Evolutionary conservation across 179 eudicot species (phyloP).

Genomic region (Actinidia chinensis): DNA sequence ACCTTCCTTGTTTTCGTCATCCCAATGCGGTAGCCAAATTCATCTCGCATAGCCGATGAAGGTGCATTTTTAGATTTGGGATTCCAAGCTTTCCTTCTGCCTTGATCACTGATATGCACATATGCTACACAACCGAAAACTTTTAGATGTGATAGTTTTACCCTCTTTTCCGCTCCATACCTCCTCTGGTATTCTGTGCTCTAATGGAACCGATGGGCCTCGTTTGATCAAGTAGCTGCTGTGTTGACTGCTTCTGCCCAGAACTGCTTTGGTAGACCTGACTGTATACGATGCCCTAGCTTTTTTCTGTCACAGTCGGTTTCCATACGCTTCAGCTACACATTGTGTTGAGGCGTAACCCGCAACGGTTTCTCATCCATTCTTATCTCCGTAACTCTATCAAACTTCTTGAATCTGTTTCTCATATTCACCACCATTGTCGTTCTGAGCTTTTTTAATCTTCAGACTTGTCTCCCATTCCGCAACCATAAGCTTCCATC

Average conservation of each 20-base stretch:
- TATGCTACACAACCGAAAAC: background rate
- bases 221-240: background rate
- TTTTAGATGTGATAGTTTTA: background rate
- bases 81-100: background rate
- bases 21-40: background rate
- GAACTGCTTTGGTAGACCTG: background rate
- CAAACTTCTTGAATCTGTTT: too few relatives aligned
- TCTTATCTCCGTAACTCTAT: too few relatives aligned
- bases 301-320: too few relatives aligned
- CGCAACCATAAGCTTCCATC: too few relatives aligned
- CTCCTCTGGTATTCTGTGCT: background rate
- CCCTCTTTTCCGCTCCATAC: background rate
- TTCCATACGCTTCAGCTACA: too few relatives aligned
- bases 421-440: too few relatives aligned
- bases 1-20: too few relatives aligned
- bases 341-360: too few relatives aligned
- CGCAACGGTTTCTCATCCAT: too few relatives aligned
- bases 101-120: background rate
- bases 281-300: too few relatives aligned
- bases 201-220: background rate
- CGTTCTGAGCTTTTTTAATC: too few relatives aligned
- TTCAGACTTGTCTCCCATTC: too few relatives aligned
- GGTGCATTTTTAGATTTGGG: background rate
- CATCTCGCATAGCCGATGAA: background rate
- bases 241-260: background rate